Evolutionary conservation across 163 green algal genomes (phyloP).

Genomic region (Coccomyxa subellipsoidea): DNA sequence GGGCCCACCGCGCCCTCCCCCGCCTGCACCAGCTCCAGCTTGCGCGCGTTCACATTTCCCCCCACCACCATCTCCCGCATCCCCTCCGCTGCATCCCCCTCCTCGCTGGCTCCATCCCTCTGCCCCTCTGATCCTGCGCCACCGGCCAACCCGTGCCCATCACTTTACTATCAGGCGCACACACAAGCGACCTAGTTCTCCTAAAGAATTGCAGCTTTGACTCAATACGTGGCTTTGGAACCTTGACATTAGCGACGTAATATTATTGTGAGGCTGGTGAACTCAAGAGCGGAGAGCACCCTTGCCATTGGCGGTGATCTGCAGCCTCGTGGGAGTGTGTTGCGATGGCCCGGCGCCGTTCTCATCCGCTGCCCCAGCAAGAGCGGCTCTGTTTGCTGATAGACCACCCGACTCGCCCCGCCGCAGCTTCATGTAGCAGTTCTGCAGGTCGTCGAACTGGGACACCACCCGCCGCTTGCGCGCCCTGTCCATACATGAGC

Average conservation of each 20-base stretch:
- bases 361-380: not conserved
- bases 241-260: no score
- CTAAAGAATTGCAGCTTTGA: no score
- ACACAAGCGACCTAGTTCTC: no score
- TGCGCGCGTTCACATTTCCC: not conserved
- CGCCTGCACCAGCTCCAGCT: not conserved
- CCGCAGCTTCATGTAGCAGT: conserved; percentile 58
- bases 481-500: no score
- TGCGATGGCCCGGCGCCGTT: not conserved
- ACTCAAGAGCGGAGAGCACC: not conserved
- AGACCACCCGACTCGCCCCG: not conserved
- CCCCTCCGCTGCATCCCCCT: not conserved
- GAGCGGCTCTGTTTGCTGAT: not conserved
- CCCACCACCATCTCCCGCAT: not conserved
- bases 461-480: conserved; percentile 60
- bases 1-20: conserved; percentile 2
- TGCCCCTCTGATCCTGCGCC: not conserved
- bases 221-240: no score
- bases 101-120: not conserved
- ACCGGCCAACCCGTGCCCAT: no score
- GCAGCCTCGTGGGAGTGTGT: not conserved
- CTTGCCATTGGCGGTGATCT: not conserved
- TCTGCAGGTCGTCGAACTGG: conserved; percentile 74
- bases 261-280: not conserved
- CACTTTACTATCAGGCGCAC: no score